Conservation (phyloP, 768 basidiomycete species). For the Rhodotorula taiwanensis region DNA sequence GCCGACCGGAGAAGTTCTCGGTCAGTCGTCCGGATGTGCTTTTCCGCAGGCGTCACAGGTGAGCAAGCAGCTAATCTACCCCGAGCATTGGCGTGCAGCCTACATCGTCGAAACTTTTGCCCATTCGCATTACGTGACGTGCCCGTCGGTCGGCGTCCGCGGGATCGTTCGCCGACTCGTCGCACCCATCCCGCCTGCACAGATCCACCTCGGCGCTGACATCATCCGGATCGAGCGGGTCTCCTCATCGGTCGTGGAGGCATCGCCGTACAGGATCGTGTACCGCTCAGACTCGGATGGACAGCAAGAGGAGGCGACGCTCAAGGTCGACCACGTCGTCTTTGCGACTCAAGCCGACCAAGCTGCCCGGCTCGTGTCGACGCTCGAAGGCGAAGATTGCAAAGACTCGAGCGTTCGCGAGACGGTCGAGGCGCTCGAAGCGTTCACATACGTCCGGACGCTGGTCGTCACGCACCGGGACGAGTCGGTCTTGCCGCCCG, state of each 20-base stretch:
- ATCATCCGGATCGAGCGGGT: constrained; percentile 52
- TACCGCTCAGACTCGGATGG: not conserved
- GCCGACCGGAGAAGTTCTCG: constrained; percentile 61
- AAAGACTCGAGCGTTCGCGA: no score
- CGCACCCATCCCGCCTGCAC: constrained; percentile 44
- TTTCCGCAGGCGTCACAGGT: no score
- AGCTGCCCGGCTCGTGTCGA: constrained; percentile 52
- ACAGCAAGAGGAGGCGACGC: not conserved
- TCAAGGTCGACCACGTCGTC: constrained; percentile 55
- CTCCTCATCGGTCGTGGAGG: no score
- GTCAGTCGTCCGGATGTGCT: constrained; percentile 46
- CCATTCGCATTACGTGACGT: constrained; percentile 62
- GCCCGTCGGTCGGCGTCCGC: constrained; percentile 52
- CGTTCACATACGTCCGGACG: constrained; percentile 53
- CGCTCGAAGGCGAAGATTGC: no score
- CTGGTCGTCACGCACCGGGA: constrained; percentile 65
- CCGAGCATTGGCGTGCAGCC: no score
- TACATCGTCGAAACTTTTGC: constrained; percentile 65
- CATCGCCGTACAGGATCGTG: no score
- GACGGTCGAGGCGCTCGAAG: constrained; percentile 50
- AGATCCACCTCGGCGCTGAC: constrained; percentile 56
- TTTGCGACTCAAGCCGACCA: constrained; percentile 69
- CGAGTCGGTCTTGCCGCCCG: constrained; percentile 53
- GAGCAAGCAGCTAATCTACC: no score
- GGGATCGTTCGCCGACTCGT: constrained; percentile 57